Evolutionary conservation across 352 stramenopile genomes (phyloP).

Genomic region (Poterioochromonas sp.): DNA sequence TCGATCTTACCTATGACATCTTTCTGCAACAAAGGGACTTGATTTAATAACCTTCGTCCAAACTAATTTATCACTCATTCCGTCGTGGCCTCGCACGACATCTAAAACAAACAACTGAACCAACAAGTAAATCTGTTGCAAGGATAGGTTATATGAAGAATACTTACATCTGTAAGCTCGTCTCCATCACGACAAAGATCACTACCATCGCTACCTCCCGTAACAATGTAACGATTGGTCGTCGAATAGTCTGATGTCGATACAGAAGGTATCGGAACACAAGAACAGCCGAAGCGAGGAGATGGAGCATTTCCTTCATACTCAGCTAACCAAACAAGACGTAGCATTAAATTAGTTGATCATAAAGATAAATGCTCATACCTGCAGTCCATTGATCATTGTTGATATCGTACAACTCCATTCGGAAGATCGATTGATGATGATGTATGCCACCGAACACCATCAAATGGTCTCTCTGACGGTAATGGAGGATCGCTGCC

Average conservation of each 20-base stretch:
- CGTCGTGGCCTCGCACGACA: too few relatives aligned
- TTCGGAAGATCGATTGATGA: neutral
- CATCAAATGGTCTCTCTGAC: too few relatives aligned
- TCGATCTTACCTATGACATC: neutral
- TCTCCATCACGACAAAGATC: neutral
- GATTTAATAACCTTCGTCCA: neutral
- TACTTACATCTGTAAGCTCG: slow-evolving; percentile 4
- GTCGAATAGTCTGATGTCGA: too few relatives aligned
- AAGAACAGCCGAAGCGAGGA: neutral
- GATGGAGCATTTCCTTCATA: neutral
- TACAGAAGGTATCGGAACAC: too few relatives aligned
- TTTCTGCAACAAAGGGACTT: neutral
- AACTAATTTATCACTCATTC: neutral
- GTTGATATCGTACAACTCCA: neutral
- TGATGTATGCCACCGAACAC: neutral
- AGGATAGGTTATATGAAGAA: neutral
- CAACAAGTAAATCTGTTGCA: too few relatives aligned
- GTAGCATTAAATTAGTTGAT: too few relatives aligned
- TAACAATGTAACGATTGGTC: neutral
- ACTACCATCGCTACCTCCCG: neutral
- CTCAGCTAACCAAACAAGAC: too few relatives aligned
- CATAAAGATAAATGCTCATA: too few relatives aligned
- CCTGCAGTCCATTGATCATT: neutral
- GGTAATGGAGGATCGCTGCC: too few relatives aligned
- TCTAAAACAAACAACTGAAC: too few relatives aligned